Conservation (phyloP, 352 stramenopile species). For the Vaucheria bursata region DNA sequence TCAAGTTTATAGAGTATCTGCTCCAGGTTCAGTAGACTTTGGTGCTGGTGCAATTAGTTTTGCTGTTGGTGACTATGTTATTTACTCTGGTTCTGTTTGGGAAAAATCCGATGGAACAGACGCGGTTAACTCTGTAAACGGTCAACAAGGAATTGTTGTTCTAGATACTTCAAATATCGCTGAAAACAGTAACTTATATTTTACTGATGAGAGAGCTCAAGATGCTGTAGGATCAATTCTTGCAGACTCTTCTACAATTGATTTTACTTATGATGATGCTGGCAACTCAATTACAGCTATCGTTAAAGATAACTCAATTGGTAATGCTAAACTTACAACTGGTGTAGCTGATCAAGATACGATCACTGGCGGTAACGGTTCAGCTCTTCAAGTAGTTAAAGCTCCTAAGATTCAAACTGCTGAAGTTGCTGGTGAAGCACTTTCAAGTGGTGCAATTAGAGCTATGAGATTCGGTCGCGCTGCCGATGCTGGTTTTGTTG, state of each 20-base stretch:
- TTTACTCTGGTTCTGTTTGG: background rate
- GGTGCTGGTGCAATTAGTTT: background rate
- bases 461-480: no score
- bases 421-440: no score
- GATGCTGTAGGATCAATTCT: background rate
- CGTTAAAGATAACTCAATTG: background rate
- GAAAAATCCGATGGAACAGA: background rate
- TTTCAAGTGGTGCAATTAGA: no score
- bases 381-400: background rate
- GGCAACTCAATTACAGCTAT: background rate
- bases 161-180: no score
- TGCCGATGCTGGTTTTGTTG: no score
- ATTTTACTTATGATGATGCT: background rate
- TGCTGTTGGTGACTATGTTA: background rate
- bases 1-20: background rate
- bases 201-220: background rate
- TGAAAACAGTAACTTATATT: no score
- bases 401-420: no score
- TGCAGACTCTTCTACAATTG: background rate
- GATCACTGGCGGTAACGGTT: background rate
- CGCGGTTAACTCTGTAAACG: background rate
- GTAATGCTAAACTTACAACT: background rate
- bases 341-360: background rate
- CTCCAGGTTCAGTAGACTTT: background rate
- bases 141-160: background rate